Percentiles rank a stretch among this genome's conserved stretches.
Evolutionary conservation across 2,329 filamentous ascomycete genomes (phyloP).

Genomic region (Zymoseptoria crescenta): DNA sequence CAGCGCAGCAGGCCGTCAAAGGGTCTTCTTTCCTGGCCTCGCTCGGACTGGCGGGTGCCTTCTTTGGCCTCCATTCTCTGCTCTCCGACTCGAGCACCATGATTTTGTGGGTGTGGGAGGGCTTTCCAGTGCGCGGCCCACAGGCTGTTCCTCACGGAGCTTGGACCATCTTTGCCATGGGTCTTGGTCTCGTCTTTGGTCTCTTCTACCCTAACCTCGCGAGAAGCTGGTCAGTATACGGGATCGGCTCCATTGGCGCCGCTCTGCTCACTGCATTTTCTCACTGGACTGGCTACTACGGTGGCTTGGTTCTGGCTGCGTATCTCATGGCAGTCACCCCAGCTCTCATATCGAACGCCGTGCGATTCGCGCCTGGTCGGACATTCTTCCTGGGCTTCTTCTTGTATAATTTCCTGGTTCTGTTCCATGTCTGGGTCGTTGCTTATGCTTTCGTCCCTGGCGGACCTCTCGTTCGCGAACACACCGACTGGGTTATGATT

Average conservation of each 20-base stretch:
- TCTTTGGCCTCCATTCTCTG: slow-evolving; percentile 86
- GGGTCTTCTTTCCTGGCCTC: slow-evolving; percentile 66
- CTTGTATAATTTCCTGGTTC: slow-evolving; percentile 83
- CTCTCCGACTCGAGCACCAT: slow-evolving; percentile 97
- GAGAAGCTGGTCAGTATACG: slow-evolving; percentile 72
- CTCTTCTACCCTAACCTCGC: slow-evolving; percentile 62
- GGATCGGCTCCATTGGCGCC: slow-evolving; percentile 70
- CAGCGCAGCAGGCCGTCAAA: slow-evolving; percentile 47
- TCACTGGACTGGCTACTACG: slow-evolving; percentile 87
- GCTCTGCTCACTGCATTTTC: slow-evolving; percentile 65
- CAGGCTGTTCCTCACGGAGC: slow-evolving; percentile 84
- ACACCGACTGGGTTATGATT: slow-evolving; percentile 91
- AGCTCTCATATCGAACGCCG: slow-evolving; percentile 65
- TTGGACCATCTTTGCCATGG: slow-evolving; percentile 81
- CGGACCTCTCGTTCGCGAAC: slow-evolving; percentile 83
- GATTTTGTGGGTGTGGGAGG: slow-evolving; percentile 98
- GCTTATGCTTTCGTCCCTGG: slow-evolving; percentile 97
- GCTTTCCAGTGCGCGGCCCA: slow-evolving; percentile 82
- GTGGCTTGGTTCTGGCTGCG: slow-evolving; percentile 63
- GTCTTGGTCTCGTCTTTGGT: slow-evolving; percentile 67
- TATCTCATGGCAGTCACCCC: slow-evolving; percentile 78
- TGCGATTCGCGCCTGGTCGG: slow-evolving; percentile 65
- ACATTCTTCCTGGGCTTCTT: slow-evolving; percentile 87
- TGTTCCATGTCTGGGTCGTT: slow-evolving; percentile 99
- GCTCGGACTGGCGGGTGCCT: slow-evolving; percentile 69